A percentile compares a stretch with the other conserved stretches of the same genome.
These are phyloP conservation scores for Ceraceosorus guamensis DNA, from an alignment of 1,284 basidiomycete genomes.

Conservation along the genomic window DNA sequence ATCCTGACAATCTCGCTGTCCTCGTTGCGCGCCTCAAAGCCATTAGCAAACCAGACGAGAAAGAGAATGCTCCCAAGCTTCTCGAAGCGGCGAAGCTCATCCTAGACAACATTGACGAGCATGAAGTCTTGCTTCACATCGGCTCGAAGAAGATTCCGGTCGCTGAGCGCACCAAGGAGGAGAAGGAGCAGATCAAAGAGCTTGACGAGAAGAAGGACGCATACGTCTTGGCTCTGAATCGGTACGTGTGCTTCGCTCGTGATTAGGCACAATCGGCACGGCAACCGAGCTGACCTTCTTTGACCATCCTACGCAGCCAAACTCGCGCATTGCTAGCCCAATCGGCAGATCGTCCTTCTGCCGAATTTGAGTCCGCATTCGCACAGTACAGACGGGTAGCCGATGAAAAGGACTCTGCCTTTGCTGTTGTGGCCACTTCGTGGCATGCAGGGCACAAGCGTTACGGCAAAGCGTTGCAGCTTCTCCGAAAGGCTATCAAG, in stretches of 20 bases:
- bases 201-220: constrained; percentile 43
- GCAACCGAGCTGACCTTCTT: no score
- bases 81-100: constrained; percentile 33
- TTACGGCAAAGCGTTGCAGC: constrained; percentile 34
- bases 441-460: constrained; percentile 35
- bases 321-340: constrained; percentile 23
- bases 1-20: constrained; percentile 40
- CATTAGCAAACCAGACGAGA: constrained; percentile 17
- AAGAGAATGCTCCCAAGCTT: constrained; percentile 12
- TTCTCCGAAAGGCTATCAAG: constrained; percentile 35
- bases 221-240: constrained; percentile 36
- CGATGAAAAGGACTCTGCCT: constrained; percentile 30
- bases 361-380: constrained; percentile 15
- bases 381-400: constrained; percentile 7
- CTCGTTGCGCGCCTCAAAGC: constrained; percentile 41
- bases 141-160: constrained; percentile 35
- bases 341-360: constrained; percentile 11
- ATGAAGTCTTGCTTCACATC: constrained; percentile 32
- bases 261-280: no score
- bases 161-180: constrained; percentile 37
- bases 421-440: constrained; percentile 29
- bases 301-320: no score
- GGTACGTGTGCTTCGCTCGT: constrained; percentile 10
- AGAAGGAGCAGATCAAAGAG: constrained; percentile 34
- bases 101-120: constrained; percentile 32